Evolutionary conservation across 2,329 filamentous ascomycete genomes (phyloP).

Genomic region (Ceratocystis colombiana): DNA sequence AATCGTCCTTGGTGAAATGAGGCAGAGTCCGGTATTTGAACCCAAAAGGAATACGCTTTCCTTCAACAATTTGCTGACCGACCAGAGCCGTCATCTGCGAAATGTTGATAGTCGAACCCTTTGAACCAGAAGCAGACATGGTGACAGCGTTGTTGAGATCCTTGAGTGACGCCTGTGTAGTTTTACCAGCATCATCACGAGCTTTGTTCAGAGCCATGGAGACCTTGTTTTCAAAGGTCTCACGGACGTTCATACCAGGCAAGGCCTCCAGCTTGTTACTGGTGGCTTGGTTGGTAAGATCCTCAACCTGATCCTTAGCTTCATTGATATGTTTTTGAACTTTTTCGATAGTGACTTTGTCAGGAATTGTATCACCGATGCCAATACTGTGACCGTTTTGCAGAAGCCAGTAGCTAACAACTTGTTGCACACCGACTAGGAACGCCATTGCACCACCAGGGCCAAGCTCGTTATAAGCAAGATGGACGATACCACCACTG

Average conservation of each 20-base stretch:
- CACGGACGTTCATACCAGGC: slow-evolving; percentile 96
- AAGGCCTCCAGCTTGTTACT: slow-evolving; percentile 81
- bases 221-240: slow-evolving; percentile 96
- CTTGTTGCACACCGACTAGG: slow-evolving; percentile 88
- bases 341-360: slow-evolving; percentile 69
- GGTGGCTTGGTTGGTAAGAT: slow-evolving; percentile 67
- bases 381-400: slow-evolving; percentile 97
- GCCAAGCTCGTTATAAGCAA: slow-evolving; percentile 92
- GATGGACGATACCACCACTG: slow-evolving; percentile 83
- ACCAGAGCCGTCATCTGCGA: slow-evolving; percentile 98
- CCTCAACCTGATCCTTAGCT: slow-evolving; percentile 71
- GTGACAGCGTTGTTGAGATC: slow-evolving; percentile 93
- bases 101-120: slow-evolving; percentile 98
- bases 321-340: slow-evolving; percentile 72
- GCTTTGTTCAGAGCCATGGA: slow-evolving; percentile 88
- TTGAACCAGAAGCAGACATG: slow-evolving; percentile 94
- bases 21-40: slow-evolving; percentile 97
- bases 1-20: slow-evolving; percentile 98
- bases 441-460: slow-evolving; percentile 80
- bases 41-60: slow-evolving; percentile 96
- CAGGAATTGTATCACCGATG: slow-evolving; percentile 95
- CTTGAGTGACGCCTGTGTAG: slow-evolving; percentile 84
- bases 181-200: slow-evolving; percentile 91
- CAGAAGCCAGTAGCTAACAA: slow-evolving; percentile 94
- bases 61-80: slow-evolving; percentile 95